Conservation (phyloP, 2,329 filamentous ascomycete genomes). For the Xylaria sp. region DNA sequence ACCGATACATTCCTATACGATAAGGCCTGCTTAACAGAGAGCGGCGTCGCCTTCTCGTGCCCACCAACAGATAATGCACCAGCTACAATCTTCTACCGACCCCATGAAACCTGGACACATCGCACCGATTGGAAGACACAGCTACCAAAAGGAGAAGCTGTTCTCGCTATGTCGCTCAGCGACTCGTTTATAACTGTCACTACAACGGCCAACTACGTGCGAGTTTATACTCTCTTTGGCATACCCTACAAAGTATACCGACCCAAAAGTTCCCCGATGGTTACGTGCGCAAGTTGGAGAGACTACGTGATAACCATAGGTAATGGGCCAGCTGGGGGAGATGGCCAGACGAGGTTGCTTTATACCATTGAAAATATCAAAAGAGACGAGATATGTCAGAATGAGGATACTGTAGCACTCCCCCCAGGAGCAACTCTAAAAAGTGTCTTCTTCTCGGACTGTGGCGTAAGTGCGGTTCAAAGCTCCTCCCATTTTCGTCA, state of each 20-base stretch:
- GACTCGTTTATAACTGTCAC: slow-evolving; percentile 91
- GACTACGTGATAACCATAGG: slow-evolving; percentile 97
- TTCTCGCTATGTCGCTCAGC: slow-evolving; percentile 89
- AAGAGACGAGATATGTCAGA: slow-evolving; percentile 92
- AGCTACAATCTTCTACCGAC: slow-evolving; percentile 92
- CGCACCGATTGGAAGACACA: slow-evolving; percentile 89
- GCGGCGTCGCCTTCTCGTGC: slow-evolving; percentile 86
- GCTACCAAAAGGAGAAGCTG: slow-evolving; percentile 85
- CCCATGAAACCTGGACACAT: slow-evolving; percentile 96
- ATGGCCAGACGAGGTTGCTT: slow-evolving; percentile 80
- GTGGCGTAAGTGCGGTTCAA: slow-evolving; percentile 69
- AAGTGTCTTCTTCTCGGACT: slow-evolving; percentile 91
- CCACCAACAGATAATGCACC: slow-evolving; percentile 72
- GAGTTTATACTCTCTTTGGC: slow-evolving; percentile 92
- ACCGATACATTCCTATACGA: slow-evolving; percentile 96
- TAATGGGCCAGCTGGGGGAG: slow-evolving; percentile 84
- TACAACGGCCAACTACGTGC: slow-evolving; percentile 87
- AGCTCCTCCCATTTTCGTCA: slow-evolving; percentile 23
- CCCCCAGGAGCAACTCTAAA: slow-evolving; percentile 77
- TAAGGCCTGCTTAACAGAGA: slow-evolving; percentile 89
- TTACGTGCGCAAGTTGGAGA: slow-evolving; percentile 92
- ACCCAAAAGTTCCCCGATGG: slow-evolving; percentile 88
- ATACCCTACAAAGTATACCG: slow-evolving; percentile 89
- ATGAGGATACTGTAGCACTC: slow-evolving; percentile 89
- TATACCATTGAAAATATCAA: slow-evolving; percentile 97